These are phyloP conservation scores for Skeletonema marinoi DNA, from an alignment of 108 stramenopile genomes.

Conservation along the genomic window DNA sequence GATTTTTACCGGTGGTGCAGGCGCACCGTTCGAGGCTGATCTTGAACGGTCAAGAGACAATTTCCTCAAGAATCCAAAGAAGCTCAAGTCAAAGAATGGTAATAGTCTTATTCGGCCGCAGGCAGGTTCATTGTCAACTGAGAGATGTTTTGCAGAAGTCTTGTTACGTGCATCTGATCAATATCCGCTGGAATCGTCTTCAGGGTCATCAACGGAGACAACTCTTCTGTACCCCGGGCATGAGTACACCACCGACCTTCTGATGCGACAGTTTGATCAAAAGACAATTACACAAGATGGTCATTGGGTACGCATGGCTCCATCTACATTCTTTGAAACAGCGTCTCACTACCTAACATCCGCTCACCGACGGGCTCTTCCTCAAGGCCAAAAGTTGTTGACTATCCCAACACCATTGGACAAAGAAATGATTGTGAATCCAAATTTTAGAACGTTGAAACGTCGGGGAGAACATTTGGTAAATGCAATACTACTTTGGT, in stretches of 20 bases:
- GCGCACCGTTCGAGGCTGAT: constrained; percentile 85
- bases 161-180: constrained; percentile 29
- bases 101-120: constrained; percentile 45
- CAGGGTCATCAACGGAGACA: constrained; percentile 6
- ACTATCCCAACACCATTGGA: constrained; percentile 64
- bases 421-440: constrained; percentile 69
- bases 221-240: constrained; percentile 85
- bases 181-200: constrained; percentile 1
- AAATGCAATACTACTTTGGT: constrained; percentile 70
- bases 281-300: constrained; percentile 41
- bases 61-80: constrained; percentile 43
- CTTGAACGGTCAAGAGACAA: constrained; percentile 42
- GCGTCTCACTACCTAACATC: constrained; percentile 78
- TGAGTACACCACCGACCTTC: constrained; percentile 78
- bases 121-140: constrained; percentile 59
- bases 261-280: constrained; percentile 65
- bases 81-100: constrained; percentile 48
- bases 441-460: constrained; percentile 65
- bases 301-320: constrained; percentile 68
- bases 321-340: constrained; percentile 72
- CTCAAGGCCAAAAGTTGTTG: constrained; percentile 66
- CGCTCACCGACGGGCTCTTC: constrained; percentile 71
- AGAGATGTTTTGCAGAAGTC: constrained; percentile 86
- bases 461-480: constrained; percentile 66
- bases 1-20: constrained; percentile 79